A percentile compares a stretch with the other conserved stretches of the same genome.
phyloP scores from a whole-genome alignment of 176 grass and related monocot species.

The Leersia perrieri region DNA sequence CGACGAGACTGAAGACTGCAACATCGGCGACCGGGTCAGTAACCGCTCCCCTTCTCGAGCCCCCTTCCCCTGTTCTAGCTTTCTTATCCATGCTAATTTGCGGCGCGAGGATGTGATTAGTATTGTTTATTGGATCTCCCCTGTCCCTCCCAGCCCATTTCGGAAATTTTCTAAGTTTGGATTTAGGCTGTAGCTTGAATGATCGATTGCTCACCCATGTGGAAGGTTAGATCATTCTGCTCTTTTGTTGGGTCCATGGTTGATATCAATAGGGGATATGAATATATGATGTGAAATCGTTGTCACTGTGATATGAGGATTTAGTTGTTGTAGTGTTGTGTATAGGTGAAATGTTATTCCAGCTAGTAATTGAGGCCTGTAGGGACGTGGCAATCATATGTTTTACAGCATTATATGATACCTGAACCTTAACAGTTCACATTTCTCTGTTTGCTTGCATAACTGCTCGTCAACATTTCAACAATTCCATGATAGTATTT shows the following conservation, averaged over 20 bases:
- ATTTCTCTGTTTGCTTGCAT: not conserved
- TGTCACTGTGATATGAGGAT: not conserved
- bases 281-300: not conserved
- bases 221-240: not conserved
- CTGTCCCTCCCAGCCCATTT: not conserved
- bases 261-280: not conserved
- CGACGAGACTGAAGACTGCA: slow-evolving; percentile 63
- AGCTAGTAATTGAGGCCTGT: not conserved
- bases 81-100: not conserved
- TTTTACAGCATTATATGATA: not conserved
- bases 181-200: not conserved
- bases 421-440: not conserved
- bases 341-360: not conserved
- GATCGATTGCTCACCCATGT: not conserved
- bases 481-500: not conserved
- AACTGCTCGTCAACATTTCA: not conserved
- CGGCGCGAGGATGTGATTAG: not conserved
- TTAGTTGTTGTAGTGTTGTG: not conserved
- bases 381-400: not conserved
- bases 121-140: not conserved
- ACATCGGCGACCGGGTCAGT: slow-evolving; percentile 79
- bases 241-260: not conserved
- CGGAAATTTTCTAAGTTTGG: not conserved
- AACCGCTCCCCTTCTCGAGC: not conserved
- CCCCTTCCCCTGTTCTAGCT: not conserved